Evolutionary conservation across 2,329 filamentous ascomycete genomes (phyloP), one percentile per base, ranked within the genome.

Genomic region (Epichloe baconii): DNA sequence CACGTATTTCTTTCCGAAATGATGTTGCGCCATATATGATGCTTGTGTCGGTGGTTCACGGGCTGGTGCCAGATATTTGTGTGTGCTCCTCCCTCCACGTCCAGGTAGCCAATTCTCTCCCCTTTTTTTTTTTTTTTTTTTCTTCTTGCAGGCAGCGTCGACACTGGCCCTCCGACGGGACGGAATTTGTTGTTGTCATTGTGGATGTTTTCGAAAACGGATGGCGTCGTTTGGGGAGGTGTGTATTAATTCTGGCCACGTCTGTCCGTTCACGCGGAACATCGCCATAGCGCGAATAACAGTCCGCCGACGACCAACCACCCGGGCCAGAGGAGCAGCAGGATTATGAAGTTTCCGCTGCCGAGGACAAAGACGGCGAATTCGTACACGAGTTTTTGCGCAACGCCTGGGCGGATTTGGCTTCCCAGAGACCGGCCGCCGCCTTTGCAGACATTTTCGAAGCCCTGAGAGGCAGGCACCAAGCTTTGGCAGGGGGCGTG

Each of bases 1-100:
- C 68, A 82, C 87, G 0, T 96, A 96, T 67, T 98, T 98, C 74
- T 91, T 89, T 65, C 77, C 79, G 34, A 63, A 64, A 44, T 70
- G 65, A 68, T 26, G 21, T 5, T 5, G 31, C 12, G 40, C 7
- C 14, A 5, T 7, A 11, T 44, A 17, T 44, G 2, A n/a, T 21
- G 14, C 44, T 34, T 14, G 14, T 5, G 4, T 17, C 15, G 23
- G 8, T 45, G 23, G 8, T 45, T 11, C 26, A 31, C 35, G n/a
- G 34, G 5, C 41, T 12, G 12, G 10, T 26, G 4, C 7, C 11
- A 5, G 11, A 23, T 21, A 14, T 8, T 3, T 43, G 19, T 7
- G 11, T 26, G 42, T 43, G 11, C 15, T 17, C 15, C 12, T 15
- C 17, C 15, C 12, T 15, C 17, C 43, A 4, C 17, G 15, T 45